phyloP scores from a whole-genome alignment of 2,329 filamentous ascomycete genomes.

The Paecilomyces sp. region DNA sequence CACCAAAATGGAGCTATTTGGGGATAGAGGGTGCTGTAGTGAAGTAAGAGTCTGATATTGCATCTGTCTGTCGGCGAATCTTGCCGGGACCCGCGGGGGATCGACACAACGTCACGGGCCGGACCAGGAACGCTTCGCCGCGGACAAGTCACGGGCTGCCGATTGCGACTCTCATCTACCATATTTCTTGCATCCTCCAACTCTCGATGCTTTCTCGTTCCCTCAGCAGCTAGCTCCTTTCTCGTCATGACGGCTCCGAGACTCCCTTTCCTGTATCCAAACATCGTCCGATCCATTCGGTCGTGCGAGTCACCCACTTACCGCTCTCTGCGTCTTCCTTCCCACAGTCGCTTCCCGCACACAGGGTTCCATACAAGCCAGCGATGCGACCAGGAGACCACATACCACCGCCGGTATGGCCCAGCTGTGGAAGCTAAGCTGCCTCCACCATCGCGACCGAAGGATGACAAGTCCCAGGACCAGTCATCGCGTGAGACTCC shows the following conservation, averaged over 20 bases:
- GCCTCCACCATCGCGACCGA: conserved; percentile 29
- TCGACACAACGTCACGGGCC: conserved; percentile 18
- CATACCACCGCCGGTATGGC: conserved; percentile 39
- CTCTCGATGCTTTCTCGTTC: not conserved
- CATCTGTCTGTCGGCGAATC: not conserved
- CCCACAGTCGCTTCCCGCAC: conserved; percentile 17
- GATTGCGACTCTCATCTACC: conserved; percentile 3
- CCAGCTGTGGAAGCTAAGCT: conserved; percentile 36
- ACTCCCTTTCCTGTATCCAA: conserved; percentile 63
- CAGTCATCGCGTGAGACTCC: conserved; percentile 8
- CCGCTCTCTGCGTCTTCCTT: conserved; percentile 34
- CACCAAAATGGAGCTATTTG: no score
- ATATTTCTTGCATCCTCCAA: conserved; percentile 1
- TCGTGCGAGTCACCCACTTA: conserved; percentile 40
- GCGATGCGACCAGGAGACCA: conserved; percentile 26
- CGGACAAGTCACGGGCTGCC: conserved; percentile 9
- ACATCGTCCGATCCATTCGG: conserved; percentile 53
- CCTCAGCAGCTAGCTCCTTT: not conserved
- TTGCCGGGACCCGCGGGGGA: conserved; percentile 9
- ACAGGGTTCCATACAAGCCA: conserved; percentile 30
- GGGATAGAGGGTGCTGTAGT: no score
- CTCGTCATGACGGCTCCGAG: conserved; percentile 53
- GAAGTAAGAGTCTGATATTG: no score
- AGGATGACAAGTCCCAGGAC: conserved; percentile 16
- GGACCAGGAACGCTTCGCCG: conserved; percentile 13